Evolutionary conservation across 768 basidiomycete genomes (phyloP).

Genomic region (Tremella mesenterica): DNA sequence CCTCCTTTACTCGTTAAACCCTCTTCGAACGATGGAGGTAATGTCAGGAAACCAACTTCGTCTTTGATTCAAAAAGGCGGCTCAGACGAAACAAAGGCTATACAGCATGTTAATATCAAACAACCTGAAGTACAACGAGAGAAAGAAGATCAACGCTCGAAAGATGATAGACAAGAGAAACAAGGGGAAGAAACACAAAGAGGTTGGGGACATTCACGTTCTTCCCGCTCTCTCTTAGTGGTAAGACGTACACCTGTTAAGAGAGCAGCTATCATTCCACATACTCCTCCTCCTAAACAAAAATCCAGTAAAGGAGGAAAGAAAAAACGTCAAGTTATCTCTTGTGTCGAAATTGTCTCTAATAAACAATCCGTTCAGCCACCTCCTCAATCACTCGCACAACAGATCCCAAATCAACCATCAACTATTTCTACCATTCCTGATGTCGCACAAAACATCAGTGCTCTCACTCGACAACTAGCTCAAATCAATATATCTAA

Average conservation of each 20-base stretch:
- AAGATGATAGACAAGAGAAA: too few species aligned
- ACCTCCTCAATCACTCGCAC: not conserved
- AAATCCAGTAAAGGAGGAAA: not conserved
- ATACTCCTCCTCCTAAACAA: not conserved
- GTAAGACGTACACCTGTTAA: not conserved
- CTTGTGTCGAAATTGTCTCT: not conserved
- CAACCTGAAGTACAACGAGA: not conserved
- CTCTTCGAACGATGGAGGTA: not conserved
- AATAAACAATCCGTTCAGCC: not conserved
- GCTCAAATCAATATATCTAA: not conserved
- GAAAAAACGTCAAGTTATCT: not conserved
- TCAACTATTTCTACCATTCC: not conserved
- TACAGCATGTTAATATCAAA: not conserved
- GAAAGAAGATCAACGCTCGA: too few species aligned
- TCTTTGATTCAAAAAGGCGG: not conserved
- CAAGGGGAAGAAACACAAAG: too few species aligned
- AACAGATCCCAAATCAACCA: not conserved
- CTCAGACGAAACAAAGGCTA: not conserved
- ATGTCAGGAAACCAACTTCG: too few species aligned
- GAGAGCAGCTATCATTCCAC: not conserved
- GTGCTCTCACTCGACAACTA: not conserved
- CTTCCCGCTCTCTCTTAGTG: not conserved
- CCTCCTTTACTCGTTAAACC: conserved; percentile 20
- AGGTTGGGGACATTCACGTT: conserved; percentile 1
- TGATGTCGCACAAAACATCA: not conserved